Percentiles rank a stretch among this genome's conserved stretches.
phyloP scores from a whole-genome alignment of 2,329 filamentous ascomycete genomes.

The Apiospora kogelbergensis region DNA sequence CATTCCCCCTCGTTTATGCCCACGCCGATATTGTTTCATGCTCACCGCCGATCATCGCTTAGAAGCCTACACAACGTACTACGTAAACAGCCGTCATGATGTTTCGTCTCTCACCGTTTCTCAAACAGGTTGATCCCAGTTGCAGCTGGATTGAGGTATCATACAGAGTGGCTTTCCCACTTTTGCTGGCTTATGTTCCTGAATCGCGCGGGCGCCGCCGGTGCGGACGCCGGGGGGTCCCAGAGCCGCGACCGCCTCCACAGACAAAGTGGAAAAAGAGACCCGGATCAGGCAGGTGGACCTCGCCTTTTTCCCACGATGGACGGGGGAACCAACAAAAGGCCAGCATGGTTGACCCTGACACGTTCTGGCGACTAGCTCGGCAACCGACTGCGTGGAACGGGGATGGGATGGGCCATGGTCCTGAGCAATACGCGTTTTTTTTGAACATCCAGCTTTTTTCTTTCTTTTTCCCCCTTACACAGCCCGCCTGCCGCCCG shows the following conservation, averaged over 20 bases:
- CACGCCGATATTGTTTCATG: no score
- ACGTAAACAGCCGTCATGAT: not conserved
- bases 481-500: not conserved
- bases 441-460: not conserved
- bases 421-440: not conserved
- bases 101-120: not conserved
- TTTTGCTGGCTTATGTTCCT: not conserved
- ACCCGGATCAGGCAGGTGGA: constrained; percentile 2
- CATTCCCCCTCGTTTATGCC: not conserved
- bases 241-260: not conserved
- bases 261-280: not conserved
- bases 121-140: not conserved
- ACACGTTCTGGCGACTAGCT: not conserved
- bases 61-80: no score
- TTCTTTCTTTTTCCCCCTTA: not conserved
- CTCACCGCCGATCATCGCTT: not conserved
- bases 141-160: not conserved
- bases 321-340: not conserved
- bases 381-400: not conserved
- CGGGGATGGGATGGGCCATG: not conserved
- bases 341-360: not conserved
- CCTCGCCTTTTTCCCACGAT: not conserved
- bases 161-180: constrained; percentile 9
- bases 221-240: not conserved
- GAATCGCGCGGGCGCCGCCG: not conserved